Conservation (phyloP, 139 green algal genomes). For the Chlamydomonas eustigma region DNA sequence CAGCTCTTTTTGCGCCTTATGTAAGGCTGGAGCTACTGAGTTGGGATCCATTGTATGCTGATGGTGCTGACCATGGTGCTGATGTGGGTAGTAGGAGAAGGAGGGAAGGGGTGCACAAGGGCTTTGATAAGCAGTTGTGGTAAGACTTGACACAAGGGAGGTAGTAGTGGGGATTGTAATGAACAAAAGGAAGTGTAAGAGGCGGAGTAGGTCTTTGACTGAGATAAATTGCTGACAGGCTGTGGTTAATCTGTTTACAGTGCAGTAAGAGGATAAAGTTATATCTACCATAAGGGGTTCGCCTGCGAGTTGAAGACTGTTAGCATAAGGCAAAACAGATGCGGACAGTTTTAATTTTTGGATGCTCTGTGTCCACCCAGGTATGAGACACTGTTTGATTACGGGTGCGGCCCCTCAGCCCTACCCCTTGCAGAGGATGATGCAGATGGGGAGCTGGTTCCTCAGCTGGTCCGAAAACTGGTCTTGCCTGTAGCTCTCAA, state of each 20-base stretch:
- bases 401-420: constrained; percentile 46
- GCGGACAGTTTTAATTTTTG: background rate
- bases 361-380: constrained; percentile 3
- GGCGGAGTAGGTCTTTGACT: too few species aligned
- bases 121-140: constrained; percentile 64
- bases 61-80: background rate
- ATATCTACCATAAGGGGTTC: too few species aligned
- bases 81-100: background rate
- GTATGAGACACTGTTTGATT: constrained; percentile 83
- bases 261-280: too few species aligned
- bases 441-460: constrained; percentile 72
- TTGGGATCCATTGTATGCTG: constrained; percentile 81
- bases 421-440: constrained; percentile 45
- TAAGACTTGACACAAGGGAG: too few species aligned
- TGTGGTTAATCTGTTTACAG: too few species aligned
- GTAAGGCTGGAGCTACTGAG: constrained; percentile 85
- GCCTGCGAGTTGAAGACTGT: too few species aligned
- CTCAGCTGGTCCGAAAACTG: constrained; percentile 68
- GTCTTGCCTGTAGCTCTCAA: constrained; percentile 71
- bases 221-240: too few species aligned
- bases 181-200: too few species aligned
- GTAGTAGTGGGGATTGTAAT: too few species aligned
- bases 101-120: constrained; percentile 21
- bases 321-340: too few species aligned
- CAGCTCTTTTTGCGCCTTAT: constrained; percentile 89